Percentiles rank a stretch among this genome's conserved stretches.
Conservation (phyloP, 495 filamentous ascomycete species). For the Penicillium daleae region DNA sequence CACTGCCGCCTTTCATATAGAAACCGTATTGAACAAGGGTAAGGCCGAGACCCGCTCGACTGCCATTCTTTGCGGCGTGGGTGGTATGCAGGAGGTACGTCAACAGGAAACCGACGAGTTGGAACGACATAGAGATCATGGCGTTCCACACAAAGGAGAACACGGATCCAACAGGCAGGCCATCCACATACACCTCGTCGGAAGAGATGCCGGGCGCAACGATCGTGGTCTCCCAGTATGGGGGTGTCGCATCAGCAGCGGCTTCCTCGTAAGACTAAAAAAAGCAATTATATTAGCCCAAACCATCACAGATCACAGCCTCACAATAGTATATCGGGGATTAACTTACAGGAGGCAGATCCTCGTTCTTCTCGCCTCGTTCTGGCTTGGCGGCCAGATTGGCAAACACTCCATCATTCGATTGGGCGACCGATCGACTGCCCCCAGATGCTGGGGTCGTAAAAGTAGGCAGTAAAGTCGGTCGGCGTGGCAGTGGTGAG, state of each 20-base stretch:
- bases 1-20: slow-evolving; percentile 74
- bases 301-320: neutral
- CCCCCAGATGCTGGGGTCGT: slow-evolving; percentile 38
- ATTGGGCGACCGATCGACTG: slow-evolving; percentile 55
- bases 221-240: slow-evolving; percentile 99
- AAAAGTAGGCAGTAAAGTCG: slow-evolving; percentile 57
- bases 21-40: slow-evolving; percentile 97
- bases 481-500: slow-evolving; percentile 46
- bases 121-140: slow-evolving; percentile 99
- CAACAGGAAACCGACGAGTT: slow-evolving; percentile 93
- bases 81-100: slow-evolving; percentile 98
- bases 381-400: slow-evolving; percentile 93
- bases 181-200: slow-evolving; percentile 96
- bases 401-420: slow-evolving; percentile 93
- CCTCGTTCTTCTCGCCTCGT: slow-evolving; percentile 75
- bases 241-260: slow-evolving; percentile 92
- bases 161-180: slow-evolving; percentile 90
- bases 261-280: slow-evolving; percentile 95
- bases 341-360: slow-evolving; percentile 84
- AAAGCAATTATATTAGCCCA: slow-evolving; percentile 22
- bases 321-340: slow-evolving; percentile 1
- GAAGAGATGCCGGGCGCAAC: slow-evolving; percentile 82
- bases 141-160: slow-evolving; percentile 98
- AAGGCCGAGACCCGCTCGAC: slow-evolving; percentile 89
- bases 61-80: slow-evolving; percentile 97